Evolutionary conservation across 768 basidiomycete species (phyloP), one percentile per base, ranked within the genome.

Genomic region (Exsudoporus frostii): DNA sequence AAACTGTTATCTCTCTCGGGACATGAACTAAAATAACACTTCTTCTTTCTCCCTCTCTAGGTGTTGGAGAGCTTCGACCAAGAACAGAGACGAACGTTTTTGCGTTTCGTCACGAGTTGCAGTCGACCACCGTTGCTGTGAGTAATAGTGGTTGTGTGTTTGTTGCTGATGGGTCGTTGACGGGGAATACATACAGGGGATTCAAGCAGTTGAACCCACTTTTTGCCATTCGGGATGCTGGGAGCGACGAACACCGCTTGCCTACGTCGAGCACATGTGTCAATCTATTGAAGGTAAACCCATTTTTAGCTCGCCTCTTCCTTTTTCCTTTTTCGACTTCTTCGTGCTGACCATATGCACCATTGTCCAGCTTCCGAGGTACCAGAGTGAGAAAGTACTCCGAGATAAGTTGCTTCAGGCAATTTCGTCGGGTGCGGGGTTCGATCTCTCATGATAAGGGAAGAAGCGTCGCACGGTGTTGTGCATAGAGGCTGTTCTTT

Each of bases 31-130:
- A 24, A 19, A 56, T 30, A 15, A 54, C 42, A 1, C 2, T 0
- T 11, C 14, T 10, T 19, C n/a, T 17, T 10, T 19, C n/a, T 29
- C 25, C 32, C 48, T 46, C 27, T 40, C 30, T 50, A 88, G 83
- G 91, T 97, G 25, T 81, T 95, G 53, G 79, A 85, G 33, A 72
- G 80, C 3, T 90, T 99, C 65, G 79, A 84, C 51, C 86, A 92
- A 53, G 86, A 90, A 42, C 86, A 98, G 60, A 80, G 88, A 14
- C 77, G 85, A 41, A 78, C 83, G 2, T 74, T 98, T 51, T 70
- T 99, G 52, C 80, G 91, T 14, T 99, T 98, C 61, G 96, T 93
- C 19, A 98, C 97, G 17, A 92, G 90, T 58, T 94, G 92, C 61
- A 88, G 90, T 61, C 79, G 92, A 15, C 92, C 95, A 0, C 95